Percentiles rank a stretch among this genome's conserved stretches.
These are phyloP conservation scores for Thelonectria rubi DNA, from an alignment of 2,329 filamentous ascomycete genomes.

Conservation along the genomic window DNA sequence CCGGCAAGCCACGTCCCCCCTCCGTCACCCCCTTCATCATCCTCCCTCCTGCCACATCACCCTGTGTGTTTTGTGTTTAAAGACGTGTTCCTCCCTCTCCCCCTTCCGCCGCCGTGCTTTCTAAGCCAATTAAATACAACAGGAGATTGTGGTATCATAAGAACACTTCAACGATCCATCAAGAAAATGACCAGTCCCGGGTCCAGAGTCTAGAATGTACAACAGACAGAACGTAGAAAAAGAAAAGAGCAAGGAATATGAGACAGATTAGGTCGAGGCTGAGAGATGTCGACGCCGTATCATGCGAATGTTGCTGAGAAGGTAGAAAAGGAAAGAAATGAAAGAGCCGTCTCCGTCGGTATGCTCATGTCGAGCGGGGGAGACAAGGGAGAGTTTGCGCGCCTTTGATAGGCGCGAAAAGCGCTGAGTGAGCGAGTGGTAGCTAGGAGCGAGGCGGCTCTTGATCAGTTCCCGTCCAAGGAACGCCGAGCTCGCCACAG, in stretches of 20 bases:
- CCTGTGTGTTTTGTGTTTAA: constrained; percentile 24
- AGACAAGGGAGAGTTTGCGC: constrained; percentile 23
- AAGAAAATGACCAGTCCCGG: constrained; percentile 43
- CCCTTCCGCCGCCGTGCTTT: constrained; percentile 31
- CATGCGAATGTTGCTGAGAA: constrained; percentile 39
- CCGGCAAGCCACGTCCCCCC: constrained; percentile 31
- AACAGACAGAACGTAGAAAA: constrained; percentile 38
- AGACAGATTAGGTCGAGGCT: constrained; percentile 47
- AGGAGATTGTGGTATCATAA: constrained; percentile 46
- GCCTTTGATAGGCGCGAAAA: constrained; percentile 2
- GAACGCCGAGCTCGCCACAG: constrained; percentile 7
- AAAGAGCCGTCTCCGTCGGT: constrained; percentile 1
- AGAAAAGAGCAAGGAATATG: constrained; percentile 40
- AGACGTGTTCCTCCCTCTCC: constrained; percentile 10
- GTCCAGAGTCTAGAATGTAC: constrained; percentile 49
- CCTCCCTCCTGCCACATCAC: constrained; percentile 25
- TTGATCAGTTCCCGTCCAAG: constrained; percentile 17
- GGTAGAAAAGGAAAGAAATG: constrained; percentile 31
- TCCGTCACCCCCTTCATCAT: constrained; percentile 15
- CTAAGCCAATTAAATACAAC: constrained; percentile 45
- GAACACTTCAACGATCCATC: constrained; percentile 36
- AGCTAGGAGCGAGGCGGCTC: constrained; percentile 3
- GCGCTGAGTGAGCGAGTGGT: constrained; percentile 25
- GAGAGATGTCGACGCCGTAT: constrained; percentile 42
- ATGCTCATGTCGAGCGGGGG: constrained; percentile 1